Evolutionary conservation across 352 stramenopile species (phyloP), one percentile per base, ranked within the genome.

Genomic region (Globisporangium takayamanum): DNA sequence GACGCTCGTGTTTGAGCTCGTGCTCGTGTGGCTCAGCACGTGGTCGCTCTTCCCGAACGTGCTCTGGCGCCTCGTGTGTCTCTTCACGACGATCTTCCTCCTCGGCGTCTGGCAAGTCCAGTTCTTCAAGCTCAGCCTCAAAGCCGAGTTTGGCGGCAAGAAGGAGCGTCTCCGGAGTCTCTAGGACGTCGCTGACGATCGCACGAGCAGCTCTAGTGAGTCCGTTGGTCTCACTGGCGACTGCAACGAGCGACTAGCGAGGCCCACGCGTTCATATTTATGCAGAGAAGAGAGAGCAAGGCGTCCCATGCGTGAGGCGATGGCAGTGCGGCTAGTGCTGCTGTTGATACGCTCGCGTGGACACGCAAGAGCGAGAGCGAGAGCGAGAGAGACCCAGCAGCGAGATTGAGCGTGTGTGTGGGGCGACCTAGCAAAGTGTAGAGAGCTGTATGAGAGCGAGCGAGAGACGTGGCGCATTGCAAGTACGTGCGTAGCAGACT

Each of bases 11-110:
- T 73, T 74, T 25, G 82, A 94, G 59, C 72, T 88, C 50, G 78
- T 76, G 47, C 70, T 90, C 63, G 77, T 94, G 26, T 92, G 75
- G 81, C 68, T 89, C 51, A 92, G 81, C 68, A 89, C 84, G 46
- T 94, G 81, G 82, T 69, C 59, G 50, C 63, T 92, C 42, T 94
- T 91, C 55, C 63, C 75, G 41, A 94, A 92, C 50, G 72, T 94
- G 41, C 52, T 92, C 12, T 90, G 74, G 78, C 75, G 84, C 16
- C 63, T 93, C 41, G 73, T 93, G 52, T 69, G 80, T 26, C 66
- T 92, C 28, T 74, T 80, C 58, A 55, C 75, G 26, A 64, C 68
- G 15, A 39, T 90, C 50, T 67, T 88, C 53, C 50, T 79, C 18
- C 86, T 73, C 48, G 74, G 65, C 25, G 69, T 77, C 22, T 89